phyloP scores from a whole-genome alignment of 306 rosid species.

The Echinosophora koreensis region DNA sequence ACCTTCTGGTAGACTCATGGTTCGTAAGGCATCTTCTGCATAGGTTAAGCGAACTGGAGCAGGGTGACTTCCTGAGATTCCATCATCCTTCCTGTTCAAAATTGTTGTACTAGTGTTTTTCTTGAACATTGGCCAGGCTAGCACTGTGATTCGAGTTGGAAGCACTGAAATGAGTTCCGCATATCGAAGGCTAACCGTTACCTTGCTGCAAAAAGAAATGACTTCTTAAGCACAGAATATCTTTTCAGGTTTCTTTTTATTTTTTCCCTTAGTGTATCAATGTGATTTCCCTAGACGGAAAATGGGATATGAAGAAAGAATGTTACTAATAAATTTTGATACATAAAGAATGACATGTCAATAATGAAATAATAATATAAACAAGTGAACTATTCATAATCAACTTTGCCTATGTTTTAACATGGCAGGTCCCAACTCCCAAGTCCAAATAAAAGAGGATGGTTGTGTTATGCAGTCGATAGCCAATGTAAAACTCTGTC shows the following conservation, averaged over 20 bases:
- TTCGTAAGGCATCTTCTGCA: constrained; percentile 91
- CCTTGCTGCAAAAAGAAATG: constrained; percentile 75
- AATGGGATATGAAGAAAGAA: not conserved
- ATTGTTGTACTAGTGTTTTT: constrained; percentile 55
- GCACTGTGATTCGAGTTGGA: constrained; percentile 72
- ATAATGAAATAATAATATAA: not conserved
- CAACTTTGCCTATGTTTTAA: not conserved
- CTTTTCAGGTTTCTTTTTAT: not conserved
- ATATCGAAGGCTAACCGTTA: constrained; percentile 84
- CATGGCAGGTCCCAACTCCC: not conserved
- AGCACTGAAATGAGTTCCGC: constrained; percentile 79
- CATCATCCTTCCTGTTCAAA: constrained; percentile 69
- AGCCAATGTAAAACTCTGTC: not conserved
- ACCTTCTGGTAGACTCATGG: constrained; percentile 93
- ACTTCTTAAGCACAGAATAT: constrained; percentile 45
- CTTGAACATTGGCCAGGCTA: constrained; percentile 79
- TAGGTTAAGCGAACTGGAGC: constrained; percentile 74
- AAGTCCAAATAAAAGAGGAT: not conserved
- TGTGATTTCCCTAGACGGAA: constrained; percentile 3
- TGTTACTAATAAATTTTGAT: not conserved
- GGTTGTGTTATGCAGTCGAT: not conserved
- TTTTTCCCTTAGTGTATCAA: not conserved
- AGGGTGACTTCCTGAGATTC: constrained; percentile 55
- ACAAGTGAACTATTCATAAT: constrained; percentile 22
- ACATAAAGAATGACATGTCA: constrained; percentile 4